A percentile compares a stretch with the other conserved stretches of the same genome.
phyloP scores from a whole-genome alignment of 352 stramenopile species.

The Pseudoperonospora humuli region DNA sequence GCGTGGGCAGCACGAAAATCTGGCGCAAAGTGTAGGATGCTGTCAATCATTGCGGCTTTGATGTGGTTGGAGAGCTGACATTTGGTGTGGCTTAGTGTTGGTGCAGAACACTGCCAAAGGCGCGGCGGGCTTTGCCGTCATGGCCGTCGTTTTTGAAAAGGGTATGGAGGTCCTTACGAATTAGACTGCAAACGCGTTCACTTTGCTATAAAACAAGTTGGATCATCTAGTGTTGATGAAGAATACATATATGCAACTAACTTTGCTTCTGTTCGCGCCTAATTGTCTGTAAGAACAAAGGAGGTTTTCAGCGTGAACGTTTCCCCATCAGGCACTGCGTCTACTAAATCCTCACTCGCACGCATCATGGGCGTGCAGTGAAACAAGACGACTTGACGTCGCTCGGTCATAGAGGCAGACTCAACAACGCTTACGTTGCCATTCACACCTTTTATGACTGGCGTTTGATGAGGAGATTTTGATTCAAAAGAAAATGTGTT shows the following conservation, averaged over 20 bases:
- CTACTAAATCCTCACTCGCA: constrained; percentile 18
- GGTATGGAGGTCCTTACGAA: constrained; percentile 54
- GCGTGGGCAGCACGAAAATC: constrained; percentile 61
- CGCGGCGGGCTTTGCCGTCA: constrained; percentile 66
- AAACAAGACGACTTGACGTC: constrained; percentile 39
- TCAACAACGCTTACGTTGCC: no score
- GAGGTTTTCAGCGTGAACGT: constrained; percentile 35
- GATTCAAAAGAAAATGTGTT: no score
- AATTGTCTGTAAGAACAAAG: constrained; percentile 34
- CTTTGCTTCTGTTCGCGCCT: neutral
- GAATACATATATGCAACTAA: neutral
- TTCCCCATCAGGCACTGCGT: constrained; percentile 27
- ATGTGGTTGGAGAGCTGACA: neutral
- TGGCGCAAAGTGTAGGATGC: constrained; percentile 46
- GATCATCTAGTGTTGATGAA: neutral
- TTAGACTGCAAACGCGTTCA: constrained; percentile 13
- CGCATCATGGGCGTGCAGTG: constrained; percentile 33
- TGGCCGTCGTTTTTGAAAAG: constrained; percentile 84
- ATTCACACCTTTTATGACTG: no score
- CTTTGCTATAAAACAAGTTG: no score
- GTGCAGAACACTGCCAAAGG: constrained; percentile 67
- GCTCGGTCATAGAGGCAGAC: constrained; percentile 1
- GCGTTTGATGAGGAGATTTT: no score
- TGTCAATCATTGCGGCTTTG: neutral
- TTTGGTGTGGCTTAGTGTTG: constrained; percentile 35